Conservation (phyloP, 768 basidiomycete species). For the Naematelia encephala region DNA sequence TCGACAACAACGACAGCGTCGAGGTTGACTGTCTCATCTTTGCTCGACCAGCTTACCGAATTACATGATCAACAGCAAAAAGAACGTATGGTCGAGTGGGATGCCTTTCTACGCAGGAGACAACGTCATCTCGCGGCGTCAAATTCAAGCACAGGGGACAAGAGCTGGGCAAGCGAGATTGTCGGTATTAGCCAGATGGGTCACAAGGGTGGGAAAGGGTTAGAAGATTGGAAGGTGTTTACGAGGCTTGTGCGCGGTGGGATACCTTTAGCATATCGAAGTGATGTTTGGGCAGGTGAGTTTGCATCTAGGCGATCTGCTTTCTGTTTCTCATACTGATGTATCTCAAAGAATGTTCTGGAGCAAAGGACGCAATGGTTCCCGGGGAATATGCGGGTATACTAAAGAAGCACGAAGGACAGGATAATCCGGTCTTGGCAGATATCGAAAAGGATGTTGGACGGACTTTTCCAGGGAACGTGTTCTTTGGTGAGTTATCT, state of each 20-base stretch:
- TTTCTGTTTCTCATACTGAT: slow-evolving; percentile 42
- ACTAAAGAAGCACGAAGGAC: slow-evolving; percentile 55
- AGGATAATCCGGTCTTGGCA: slow-evolving; percentile 49
- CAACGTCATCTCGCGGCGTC: slow-evolving; percentile 35
- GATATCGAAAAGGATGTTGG: slow-evolving; percentile 93
- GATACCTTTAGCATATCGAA: slow-evolving; percentile 63
- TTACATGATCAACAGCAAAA: slow-evolving; percentile 77
- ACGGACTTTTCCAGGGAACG: slow-evolving; percentile 85
- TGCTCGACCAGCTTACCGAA: slow-evolving; percentile 71
- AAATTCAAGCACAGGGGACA: slow-evolving; percentile 59
- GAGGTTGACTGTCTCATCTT: slow-evolving; percentile 60
- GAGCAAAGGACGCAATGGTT: slow-evolving; percentile 84
- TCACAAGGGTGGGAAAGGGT: slow-evolving; percentile 58
- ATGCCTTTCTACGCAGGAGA: slow-evolving; percentile 69
- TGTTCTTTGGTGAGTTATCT: slow-evolving; percentile 73
- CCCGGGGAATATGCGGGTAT: slow-evolving; percentile 86
- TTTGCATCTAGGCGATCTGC: slow-evolving; percentile 55
- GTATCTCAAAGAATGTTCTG: slow-evolving; percentile 81
- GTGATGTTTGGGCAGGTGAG: slow-evolving; percentile 44
- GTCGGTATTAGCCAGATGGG: slow-evolving; percentile 91
- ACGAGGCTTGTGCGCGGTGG: slow-evolving; percentile 69
- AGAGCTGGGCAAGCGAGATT: slow-evolving; percentile 75
- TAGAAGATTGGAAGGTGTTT: slow-evolving; percentile 74
- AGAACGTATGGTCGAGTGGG: slow-evolving; percentile 70
- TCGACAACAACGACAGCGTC: slow-evolving; percentile 1